Percentiles rank a stretch among this genome's conserved stretches.
Evolutionary conservation across 305 asterid genomes (phyloP).

Genomic region (Fraxinus floribunda): DNA sequence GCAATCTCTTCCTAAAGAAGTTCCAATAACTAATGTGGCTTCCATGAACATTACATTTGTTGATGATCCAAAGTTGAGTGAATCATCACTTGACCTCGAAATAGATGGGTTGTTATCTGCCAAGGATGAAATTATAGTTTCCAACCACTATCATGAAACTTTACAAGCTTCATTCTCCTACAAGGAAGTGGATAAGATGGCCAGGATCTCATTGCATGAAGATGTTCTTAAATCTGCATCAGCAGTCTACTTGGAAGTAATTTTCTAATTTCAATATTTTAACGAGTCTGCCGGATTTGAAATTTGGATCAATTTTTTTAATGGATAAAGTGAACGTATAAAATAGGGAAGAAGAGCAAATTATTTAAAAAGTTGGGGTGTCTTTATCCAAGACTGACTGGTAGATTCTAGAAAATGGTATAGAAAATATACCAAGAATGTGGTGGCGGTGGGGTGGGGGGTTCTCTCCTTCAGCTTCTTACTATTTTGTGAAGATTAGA

Average conservation of each 20-base stretch:
- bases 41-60: slow-evolving; percentile 62
- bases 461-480: neutral
- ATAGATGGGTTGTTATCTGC: slow-evolving; percentile 64
- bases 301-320: neutral
- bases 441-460: neutral
- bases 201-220: slow-evolving; percentile 65
- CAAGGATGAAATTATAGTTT: slow-evolving; percentile 33
- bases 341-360: neutral
- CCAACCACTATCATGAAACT: slow-evolving; percentile 31
- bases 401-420: neutral
- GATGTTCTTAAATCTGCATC: slow-evolving; percentile 69
- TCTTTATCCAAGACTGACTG: neutral
- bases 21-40: slow-evolving; percentile 53
- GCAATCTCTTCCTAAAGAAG: slow-evolving; percentile 80
- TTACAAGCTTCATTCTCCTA: slow-evolving; percentile 37
- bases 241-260: slow-evolving; percentile 70
- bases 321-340: neutral
- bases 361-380: neutral
- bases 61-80: slow-evolving; percentile 57
- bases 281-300: neutral
- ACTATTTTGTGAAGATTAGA: neutral
- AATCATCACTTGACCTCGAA: slow-evolving; percentile 59
- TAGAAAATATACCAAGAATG: neutral
- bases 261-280: slow-evolving; percentile 20
- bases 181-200: slow-evolving; percentile 64